Conservation (phyloP, 73 alveolate species). For the Tetrahymena thermophila region DNA sequence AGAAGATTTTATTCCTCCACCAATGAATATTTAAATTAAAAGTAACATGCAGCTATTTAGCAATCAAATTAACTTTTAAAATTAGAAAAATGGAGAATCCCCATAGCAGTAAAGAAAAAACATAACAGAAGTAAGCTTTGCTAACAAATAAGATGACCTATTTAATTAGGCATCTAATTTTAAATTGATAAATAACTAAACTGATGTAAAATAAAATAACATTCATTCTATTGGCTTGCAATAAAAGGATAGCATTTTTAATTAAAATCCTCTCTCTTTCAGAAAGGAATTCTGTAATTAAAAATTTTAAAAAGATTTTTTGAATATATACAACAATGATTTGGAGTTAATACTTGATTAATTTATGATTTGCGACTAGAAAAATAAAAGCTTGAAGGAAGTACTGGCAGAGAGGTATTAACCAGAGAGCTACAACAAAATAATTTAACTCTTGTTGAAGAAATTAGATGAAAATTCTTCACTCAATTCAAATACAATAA, state of each 20-base stretch:
- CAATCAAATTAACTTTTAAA: neutral
- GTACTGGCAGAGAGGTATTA: neutral
- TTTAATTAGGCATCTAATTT: neutral
- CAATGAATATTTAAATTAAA: neutral
- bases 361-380: neutral
- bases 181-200: neutral
- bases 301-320: neutral
- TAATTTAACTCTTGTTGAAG: neutral
- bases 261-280: neutral
- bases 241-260: neutral
- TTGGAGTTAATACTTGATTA: neutral
- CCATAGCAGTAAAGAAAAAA: neutral
- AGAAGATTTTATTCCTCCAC: neutral
- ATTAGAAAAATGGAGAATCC: neutral
- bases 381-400: neutral
- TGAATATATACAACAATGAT: neutral
- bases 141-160: neutral
- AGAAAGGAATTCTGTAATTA: neutral
- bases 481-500: neutral
- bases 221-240: neutral
- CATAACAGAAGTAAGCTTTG: neutral
- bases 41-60: neutral
- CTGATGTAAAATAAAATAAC: neutral
- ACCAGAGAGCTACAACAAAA: neutral
- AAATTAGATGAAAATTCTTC: neutral